Evolutionary conservation across 352 stramenopile genomes (phyloP).

Genomic region (Globisporangium middletonii): DNA sequence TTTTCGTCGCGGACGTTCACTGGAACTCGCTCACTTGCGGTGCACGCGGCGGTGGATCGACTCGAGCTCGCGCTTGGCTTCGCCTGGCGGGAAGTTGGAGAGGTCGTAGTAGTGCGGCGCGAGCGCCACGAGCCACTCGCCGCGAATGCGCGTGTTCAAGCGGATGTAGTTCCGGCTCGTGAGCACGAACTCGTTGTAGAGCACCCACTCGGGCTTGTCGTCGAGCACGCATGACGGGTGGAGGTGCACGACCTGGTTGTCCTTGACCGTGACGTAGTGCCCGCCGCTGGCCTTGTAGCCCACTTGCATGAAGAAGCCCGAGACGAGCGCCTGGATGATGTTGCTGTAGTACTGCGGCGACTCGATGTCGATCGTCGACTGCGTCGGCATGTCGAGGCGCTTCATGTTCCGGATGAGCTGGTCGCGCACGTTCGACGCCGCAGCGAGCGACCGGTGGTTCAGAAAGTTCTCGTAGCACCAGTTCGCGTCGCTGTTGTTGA

Average conservation of each 20-base stretch:
- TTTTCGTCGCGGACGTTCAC: background rate
- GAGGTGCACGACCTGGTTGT: slow-evolving; percentile 98
- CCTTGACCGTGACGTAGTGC: slow-evolving; percentile 98
- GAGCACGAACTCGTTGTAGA: slow-evolving; percentile 99
- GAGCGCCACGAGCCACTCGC: slow-evolving; percentile 91
- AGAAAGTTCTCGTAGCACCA: slow-evolving; percentile 99
- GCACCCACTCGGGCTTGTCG: slow-evolving; percentile 96
- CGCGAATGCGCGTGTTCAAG: slow-evolving; percentile 92
- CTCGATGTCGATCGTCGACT: slow-evolving; percentile 73
- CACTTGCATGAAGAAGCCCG: slow-evolving; percentile 98
- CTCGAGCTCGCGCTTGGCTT: slow-evolving; percentile 95
- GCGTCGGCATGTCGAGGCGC: slow-evolving; percentile 75
- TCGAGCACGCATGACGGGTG: slow-evolving; percentile 96
- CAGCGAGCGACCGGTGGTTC: slow-evolving; percentile 92
- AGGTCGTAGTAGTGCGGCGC: slow-evolving; percentile 98
- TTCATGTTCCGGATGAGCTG: slow-evolving; percentile 98
- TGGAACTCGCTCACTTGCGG: slow-evolving; percentile 5
- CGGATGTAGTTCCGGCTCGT: slow-evolving; percentile 99
- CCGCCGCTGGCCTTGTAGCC: slow-evolving; percentile 85
- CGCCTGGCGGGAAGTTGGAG: slow-evolving; percentile 95
- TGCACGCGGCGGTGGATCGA: slow-evolving; percentile 68
- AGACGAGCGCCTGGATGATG: slow-evolving; percentile 91
- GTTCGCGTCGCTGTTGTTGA: slow-evolving; percentile 84
- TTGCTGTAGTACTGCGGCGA: slow-evolving; percentile 89
- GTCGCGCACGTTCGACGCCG: slow-evolving; percentile 93